Base-by-base conservation (phyloP, 31 red algal genomes). In the Odonthalia washingtoniensis region DNA sequence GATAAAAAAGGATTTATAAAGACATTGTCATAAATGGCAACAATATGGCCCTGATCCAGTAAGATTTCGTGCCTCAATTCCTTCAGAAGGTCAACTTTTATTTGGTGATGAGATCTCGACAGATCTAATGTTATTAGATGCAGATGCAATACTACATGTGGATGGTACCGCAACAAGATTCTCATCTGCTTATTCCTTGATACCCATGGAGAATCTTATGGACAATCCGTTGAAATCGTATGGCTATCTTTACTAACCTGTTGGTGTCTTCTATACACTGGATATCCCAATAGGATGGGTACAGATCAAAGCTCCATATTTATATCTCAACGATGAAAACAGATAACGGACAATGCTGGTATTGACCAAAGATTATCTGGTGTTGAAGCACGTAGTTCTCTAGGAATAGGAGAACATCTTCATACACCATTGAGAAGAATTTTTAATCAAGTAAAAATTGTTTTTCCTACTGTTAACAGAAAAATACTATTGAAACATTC, bases 221-320 rank as follows among this genome's bases (percentile, higher is more conserved):
- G 62, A 4, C 62, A 65, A 33, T 12, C 62, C 3, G 31, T 33
- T 2, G 62, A 65, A 26, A 9, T 3, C 9, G 31, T 65, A 4
- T 65, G 62, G 62, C 62, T 12, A 26, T 27, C 62, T 12, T 33
- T 65, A 2, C 3, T 65, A 4, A 9, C 2, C 3, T 67, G 5
- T 36, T 89, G 86, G 86, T 0, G 49, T 37, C 46, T 24, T 1
- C 32, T 67, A 1, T 89, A 81, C 42, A 43, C 46, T 57, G 75
- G 75, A 1, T 41, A 60, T 42, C 65, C 75, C 6, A 53, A 80
- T 21, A 72, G 1, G 2, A 2, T 81, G 0, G 6, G 65, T 2
- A 63, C 30, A 0, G 86, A 89, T 42, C 75, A 70, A 65, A 74
- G 86, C 1, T 72, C 75, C 3, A 42, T 62, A 3, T 89, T 89